Base-by-base conservation (phyloP, 2,329 filamentous ascomycete species). In the Ophioceras dolichostomum region DNA sequence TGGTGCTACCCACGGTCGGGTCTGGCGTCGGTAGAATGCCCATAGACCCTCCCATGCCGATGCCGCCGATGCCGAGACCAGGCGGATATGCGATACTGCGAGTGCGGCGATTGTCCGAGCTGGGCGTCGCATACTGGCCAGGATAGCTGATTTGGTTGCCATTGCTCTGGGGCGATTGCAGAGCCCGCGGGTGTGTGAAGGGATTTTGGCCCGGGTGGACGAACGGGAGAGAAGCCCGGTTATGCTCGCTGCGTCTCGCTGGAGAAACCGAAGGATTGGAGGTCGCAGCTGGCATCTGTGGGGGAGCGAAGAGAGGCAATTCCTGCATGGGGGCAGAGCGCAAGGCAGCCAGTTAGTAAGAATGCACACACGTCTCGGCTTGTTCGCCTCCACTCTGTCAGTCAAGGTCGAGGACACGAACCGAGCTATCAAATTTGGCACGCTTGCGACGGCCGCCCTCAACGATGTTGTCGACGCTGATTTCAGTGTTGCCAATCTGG, bases 231-330 rank as follows among this genome's bases (percentile, higher is more conserved):
- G 79, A 57, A 54, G 80, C 64, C 64, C 84, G 67, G 65, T 82
- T 59, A 62, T 83, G 64, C 61, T 83, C 73, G 60, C 82, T 68
- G 36, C 86, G 83, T 52, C 89, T 81, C 54, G 87, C 85, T 42
- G 89, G 89, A 20, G 89, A 96, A 36, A 94, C 83, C 16, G 89
- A 96, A n/a, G 88, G 89, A 50, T 89, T 87, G n/a, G 89, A 95
- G n/a, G 84, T 83, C 36, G 86, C 81, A 47, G 89, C 83, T 34
- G 89, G 89, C 63, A 95, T 88, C 61, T 93, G 89, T 43, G 85
- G 85, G 47, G 89, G 89, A 45, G 86, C 88, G 59, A 96, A 98
- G 38, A 98, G 69, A 39, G 91, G 91, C 38, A 98, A 70, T 72
- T 96, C 89, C 91, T 98, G 43, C 37, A 41, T 40, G 43, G 42